phyloP scores from a whole-genome alignment of 2,329 filamentous ascomycete genomes.

The Pseudogymnoascus pannorum region DNA sequence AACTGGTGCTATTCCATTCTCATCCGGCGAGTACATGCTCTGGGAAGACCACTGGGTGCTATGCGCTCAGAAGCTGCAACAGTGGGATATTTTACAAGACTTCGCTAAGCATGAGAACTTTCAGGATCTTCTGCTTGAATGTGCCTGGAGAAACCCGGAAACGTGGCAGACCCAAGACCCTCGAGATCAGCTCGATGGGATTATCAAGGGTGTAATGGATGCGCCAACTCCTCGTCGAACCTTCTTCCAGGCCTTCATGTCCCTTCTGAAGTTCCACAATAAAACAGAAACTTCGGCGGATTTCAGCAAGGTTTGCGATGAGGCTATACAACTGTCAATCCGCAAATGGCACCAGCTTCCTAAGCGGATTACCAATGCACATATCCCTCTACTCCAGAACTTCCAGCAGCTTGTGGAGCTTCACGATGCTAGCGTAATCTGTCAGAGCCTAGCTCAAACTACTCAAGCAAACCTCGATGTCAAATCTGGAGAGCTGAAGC shows the following conservation, averaged over 20 bases:
- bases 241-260: conserved; percentile 99
- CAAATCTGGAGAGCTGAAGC: conserved; percentile 92
- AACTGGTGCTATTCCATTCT: conserved; percentile 92
- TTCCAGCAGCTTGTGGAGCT: conserved; percentile 97
- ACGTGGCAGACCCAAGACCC: conserved; percentile 86
- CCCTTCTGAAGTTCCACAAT: conserved; percentile 85
- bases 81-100: conserved; percentile 96
- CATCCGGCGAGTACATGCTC: conserved; percentile 93
- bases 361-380: conserved; percentile 83
- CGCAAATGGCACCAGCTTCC: conserved; percentile 99
- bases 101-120: conserved; percentile 99
- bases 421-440: conserved; percentile 96
- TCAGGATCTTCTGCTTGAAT: conserved; percentile 90
- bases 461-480: conserved; percentile 79
- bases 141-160: conserved; percentile 91
- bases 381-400: conserved; percentile 90
- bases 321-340: conserved; percentile 94
- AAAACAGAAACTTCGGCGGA: conserved; percentile 74
- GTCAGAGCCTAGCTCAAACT: conserved; percentile 78
- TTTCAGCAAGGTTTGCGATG: conserved; percentile 86
- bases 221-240: conserved; percentile 86
- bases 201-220: conserved; percentile 97
- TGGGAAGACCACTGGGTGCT: conserved; percentile 99
- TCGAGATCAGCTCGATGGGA: conserved; percentile 80
- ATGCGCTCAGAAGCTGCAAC: conserved; percentile 95